Percentiles rank a stretch among this genome's conserved stretches.
These are phyloP conservation scores for Linaria vulgaris DNA, from an alignment of 257 asterid genomes.

Conservation along the genomic window DNA sequence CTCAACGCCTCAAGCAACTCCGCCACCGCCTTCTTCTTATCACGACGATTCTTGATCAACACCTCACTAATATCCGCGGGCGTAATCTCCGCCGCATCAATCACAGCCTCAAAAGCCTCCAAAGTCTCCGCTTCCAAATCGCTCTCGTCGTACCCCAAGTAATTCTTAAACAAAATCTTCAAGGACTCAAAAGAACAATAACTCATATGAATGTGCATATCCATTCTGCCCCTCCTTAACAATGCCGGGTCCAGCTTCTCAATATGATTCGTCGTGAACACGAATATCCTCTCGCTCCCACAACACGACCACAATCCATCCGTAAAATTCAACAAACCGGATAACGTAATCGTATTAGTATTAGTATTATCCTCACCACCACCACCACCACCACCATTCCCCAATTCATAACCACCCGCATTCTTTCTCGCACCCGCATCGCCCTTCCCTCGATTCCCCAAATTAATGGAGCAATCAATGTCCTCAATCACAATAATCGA, in stretches of 20 bases:
- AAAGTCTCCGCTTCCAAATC: constrained; percentile 39
- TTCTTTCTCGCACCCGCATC: constrained; percentile 20
- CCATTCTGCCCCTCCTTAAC: constrained; percentile 94
- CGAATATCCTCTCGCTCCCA: constrained; percentile 91
- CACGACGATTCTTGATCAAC: constrained; percentile 72
- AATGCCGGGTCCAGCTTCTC: constrained; percentile 94
- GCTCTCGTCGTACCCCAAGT: constrained; percentile 50
- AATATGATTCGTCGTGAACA: constrained; percentile 87
- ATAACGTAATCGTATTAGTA: constrained; percentile 69
- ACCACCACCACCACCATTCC: constrained; percentile 31
- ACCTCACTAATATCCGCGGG: constrained; percentile 95
- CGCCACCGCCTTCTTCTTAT: constrained; percentile 47
- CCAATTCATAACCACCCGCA: constrained; percentile 19
- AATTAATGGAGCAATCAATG: constrained; percentile 50
- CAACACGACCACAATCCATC: constrained; percentile 98
- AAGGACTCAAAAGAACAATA: constrained; percentile 61
- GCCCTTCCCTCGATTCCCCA: constrained; percentile 36
- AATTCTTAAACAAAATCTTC: constrained; percentile 71
- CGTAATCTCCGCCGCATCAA: constrained; percentile 70
- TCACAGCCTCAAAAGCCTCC: constrained; percentile 44
- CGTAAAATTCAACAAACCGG: constrained; percentile 83
- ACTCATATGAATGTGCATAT: constrained; percentile 92
- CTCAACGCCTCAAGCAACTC: constrained; percentile 57
- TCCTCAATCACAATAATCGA: constrained; percentile 61
- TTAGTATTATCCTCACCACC: constrained; percentile 46